Base-by-base conservation (phyloP, 192 early-diverging fungal species). In the Backusella macrospora region DNA sequence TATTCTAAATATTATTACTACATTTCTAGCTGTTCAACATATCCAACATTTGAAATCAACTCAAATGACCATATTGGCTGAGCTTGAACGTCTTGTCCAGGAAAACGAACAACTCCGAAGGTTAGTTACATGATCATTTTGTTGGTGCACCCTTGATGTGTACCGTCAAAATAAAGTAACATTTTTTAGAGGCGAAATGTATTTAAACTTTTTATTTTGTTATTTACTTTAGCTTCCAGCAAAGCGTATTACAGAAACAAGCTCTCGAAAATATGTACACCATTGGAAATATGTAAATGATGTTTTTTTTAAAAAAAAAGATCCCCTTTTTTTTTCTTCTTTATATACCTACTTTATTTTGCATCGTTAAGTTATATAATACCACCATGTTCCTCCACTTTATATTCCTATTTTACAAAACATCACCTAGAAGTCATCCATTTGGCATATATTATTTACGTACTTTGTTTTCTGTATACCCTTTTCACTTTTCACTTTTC, bases 1-100 rank as follows among this genome's bases (percentile, higher is more conserved):
- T 34, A 14, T 4, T 45, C 16, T 39, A 29, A 66, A 21, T 49
- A 12, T 29, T n/a, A 48, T 44, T 44, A 14, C 16, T 65, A 68
- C 21, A 55, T 59, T 74, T 52, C 38, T 68, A 74, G 73, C 81
- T 73, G 81, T 82, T 59, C 72, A 80, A 68, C 81, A 82, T 74
- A 82, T 82, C 72, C 72, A 80, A 52, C 81, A 82, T 63, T 67
- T 82, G 59, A 82, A 82, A 40, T 73, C 72, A 44, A 80, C 76
- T 40, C 79, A 77, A 72, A 74, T 68, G 65, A 76, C 74, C 6
- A 75, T 79, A 42, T 64, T 79, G 42, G 70, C 73, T 59, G 78
- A 79, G 68, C 70, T 79, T 15, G 78, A 79, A 68, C 48, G 78
- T 40, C 73, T 79, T 21, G 74, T 79, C n/a, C 70, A 74, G 68